Evolutionary conservation across 345 rosid species (phyloP).

Genomic region (Eucalyptus curtisii): DNA sequence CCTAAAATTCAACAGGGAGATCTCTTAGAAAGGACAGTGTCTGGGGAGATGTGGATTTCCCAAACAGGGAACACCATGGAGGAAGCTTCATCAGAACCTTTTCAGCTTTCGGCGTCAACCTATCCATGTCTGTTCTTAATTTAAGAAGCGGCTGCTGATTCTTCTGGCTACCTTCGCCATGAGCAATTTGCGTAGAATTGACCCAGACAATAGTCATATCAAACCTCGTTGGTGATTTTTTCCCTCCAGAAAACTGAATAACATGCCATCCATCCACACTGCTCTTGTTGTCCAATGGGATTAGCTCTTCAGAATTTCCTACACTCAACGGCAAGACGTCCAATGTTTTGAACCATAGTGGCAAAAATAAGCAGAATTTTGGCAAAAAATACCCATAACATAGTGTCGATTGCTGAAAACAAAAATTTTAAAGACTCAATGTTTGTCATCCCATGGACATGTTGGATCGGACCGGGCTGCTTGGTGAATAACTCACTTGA

Average conservation of each 20-base stretch:
- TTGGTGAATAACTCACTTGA: not conserved
- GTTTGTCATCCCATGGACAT: not conserved
- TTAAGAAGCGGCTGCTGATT: constrained; percentile 41
- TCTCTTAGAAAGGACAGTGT: constrained; percentile 49
- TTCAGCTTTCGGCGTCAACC: constrained; percentile 46
- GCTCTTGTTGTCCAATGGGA: constrained; percentile 38
- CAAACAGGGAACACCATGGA: constrained; percentile 68
- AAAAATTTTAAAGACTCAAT: not conserved
- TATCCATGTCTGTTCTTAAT: constrained; percentile 63
- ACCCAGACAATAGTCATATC: constrained; percentile 40
- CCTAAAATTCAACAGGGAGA: constrained; percentile 46
- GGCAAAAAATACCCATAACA: not conserved
- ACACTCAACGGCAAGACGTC: not conserved
- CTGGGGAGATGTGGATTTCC: constrained; percentile 76
- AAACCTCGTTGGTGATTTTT: constrained; percentile 44
- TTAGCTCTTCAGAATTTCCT: constrained; percentile 41
- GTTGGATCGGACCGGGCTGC: not conserved
- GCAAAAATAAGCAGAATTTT: not conserved
- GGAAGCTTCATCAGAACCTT: constrained; percentile 52
- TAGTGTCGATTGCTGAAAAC: not conserved
- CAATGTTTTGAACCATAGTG: not conserved
- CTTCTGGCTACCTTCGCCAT: not conserved
- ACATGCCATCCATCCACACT: constrained; percentile 65
- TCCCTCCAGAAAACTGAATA: constrained; percentile 82
- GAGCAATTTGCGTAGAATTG: constrained; percentile 1